phyloP scores from a whole-genome alignment of 805 yeast species.

The Geotrichum ghanense region DNA sequence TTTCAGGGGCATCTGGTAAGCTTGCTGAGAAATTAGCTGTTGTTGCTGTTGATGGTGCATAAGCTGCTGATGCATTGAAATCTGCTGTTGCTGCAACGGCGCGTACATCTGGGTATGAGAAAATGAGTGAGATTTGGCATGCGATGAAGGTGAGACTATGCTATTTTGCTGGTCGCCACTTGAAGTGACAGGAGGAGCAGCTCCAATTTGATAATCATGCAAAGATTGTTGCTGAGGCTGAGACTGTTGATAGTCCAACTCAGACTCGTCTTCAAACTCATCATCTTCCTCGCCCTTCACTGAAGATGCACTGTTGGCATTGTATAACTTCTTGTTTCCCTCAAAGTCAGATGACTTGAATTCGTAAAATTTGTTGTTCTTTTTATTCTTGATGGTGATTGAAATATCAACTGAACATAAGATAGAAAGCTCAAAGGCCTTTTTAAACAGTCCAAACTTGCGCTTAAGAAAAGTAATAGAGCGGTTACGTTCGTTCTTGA shows the following conservation, averaged over 20 bases:
- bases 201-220: too few relatives aligned
- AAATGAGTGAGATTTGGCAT: background rate
- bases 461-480: slow-evolving; percentile 74
- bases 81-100: background rate
- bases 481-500: slow-evolving; percentile 74
- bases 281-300: background rate
- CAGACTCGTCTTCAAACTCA: background rate
- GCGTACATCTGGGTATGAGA: background rate
- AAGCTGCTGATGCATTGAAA: slow-evolving; percentile 9
- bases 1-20: slow-evolving; percentile 11
- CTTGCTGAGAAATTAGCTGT: slow-evolving; percentile 10
- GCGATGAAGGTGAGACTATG: background rate
- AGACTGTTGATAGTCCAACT: too few relatives aligned
- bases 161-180: too few relatives aligned
- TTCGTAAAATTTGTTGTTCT: slow-evolving; percentile 69
- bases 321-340: slow-evolving; percentile 34
- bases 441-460: slow-evolving; percentile 80
- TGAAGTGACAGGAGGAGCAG: too few relatives aligned
- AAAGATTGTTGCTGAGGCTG: too few relatives aligned
- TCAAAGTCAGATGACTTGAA: slow-evolving; percentile 61
- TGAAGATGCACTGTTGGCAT: slow-evolving; percentile 6
- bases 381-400: slow-evolving; percentile 74
- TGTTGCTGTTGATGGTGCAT: slow-evolving; percentile 8
- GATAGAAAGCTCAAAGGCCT: slow-evolving; percentile 77
- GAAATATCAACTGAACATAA: slow-evolving; percentile 90